phyloP scores from a whole-genome alignment of 1,139 yeast genomes.

The Candida smagusa region DNA sequence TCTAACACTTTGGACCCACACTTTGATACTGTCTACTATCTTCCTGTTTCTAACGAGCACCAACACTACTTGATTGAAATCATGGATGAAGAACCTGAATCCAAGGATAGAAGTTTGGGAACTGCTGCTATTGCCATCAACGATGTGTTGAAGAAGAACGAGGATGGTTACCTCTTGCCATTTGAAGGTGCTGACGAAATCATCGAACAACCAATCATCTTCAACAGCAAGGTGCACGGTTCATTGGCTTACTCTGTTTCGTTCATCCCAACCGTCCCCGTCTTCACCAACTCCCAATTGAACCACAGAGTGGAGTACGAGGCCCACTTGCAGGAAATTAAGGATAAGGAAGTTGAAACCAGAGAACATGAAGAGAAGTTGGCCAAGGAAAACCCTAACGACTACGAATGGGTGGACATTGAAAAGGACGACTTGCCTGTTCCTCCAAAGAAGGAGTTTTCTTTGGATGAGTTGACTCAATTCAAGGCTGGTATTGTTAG shows the following conservation, averaged over 20 bases:
- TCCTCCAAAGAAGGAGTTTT: slow-evolving; percentile 45
- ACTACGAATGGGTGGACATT: slow-evolving; percentile 63
- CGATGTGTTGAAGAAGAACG: slow-evolving; percentile 46
- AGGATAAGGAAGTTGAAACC: slow-evolving; percentile 34
- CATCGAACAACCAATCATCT: slow-evolving; percentile 44
- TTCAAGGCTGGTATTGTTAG: slow-evolving; percentile 62
- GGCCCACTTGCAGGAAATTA: slow-evolving; percentile 23
- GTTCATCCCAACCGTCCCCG: slow-evolving; percentile 62
- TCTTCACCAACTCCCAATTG: slow-evolving; percentile 56
- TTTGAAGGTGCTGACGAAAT: slow-evolving; percentile 51
- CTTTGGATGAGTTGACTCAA: slow-evolving; percentile 50
- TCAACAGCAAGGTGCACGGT: slow-evolving; percentile 47
- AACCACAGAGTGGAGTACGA: slow-evolving; percentile 35
- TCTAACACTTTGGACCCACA: slow-evolving; percentile 55
- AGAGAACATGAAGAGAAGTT: slow-evolving; percentile 43
- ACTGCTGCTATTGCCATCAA: slow-evolving; percentile 48
- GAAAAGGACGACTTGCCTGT: slow-evolving; percentile 43
- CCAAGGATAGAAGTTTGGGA: slow-evolving; percentile 65
- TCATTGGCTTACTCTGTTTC: slow-evolving; percentile 54
- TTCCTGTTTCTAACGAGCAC: slow-evolving; percentile 61
- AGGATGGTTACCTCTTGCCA: slow-evolving; percentile 44
- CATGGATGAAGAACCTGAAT: slow-evolving; percentile 63
- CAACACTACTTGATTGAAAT: slow-evolving; percentile 57
- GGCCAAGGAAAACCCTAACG: slow-evolving; percentile 55
- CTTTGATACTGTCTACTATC: slow-evolving; percentile 55